Base-by-base conservation (phyloP, 192 early-diverging fungal species). In the Umbelopsis vinacea region DNA sequence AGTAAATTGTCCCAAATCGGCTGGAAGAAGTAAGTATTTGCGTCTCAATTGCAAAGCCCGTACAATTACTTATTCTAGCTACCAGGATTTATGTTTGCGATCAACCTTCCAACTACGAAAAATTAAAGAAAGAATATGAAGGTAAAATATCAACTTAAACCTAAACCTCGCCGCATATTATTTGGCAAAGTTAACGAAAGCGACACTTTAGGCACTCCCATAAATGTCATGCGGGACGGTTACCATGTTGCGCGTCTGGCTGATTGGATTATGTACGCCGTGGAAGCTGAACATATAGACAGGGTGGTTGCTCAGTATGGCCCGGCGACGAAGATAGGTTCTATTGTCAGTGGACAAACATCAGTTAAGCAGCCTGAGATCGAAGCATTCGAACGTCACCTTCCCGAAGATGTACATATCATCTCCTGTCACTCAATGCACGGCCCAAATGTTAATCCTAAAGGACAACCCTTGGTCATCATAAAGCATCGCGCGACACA, bases 341-440 rank as follows among this genome's bases (percentile, higher is more conserved):
- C 96, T 6, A 91, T 97, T 69, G 96, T 96, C 0, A 89, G 88
- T 1, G 97, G 97, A 17, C 97, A 97, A 85, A 98, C 96, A 29
- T 98, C 96, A 4, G 94, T 98, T 19, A 98, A 98, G 81, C 88
- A 91, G 71, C 96, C 95, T 0, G 97, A 99, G 81, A 93, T 99
- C 68, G 77, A 66, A 6, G 96, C 96, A 4, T 97, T 99, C 70
- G 93, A 95, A 22, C 86, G 86, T 74, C 84, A 95, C 76, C 71
- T 99, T 21, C 96, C 97, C 1, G 46, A 71, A 0, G 97, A 99
- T 80, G 94, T 95, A n/a, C 89, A 96, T 74, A 97, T 99, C 66
- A 89, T 99, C 9, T 92, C 94, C 6, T 95, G 92, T 66, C 97
- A 99, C 77, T 96, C 95, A 5, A 88, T 99, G 85, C 97, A 99